Base-by-base conservation (phyloP, 1,284 basidiomycete species). In the Sphagnurus paluster region DNA sequence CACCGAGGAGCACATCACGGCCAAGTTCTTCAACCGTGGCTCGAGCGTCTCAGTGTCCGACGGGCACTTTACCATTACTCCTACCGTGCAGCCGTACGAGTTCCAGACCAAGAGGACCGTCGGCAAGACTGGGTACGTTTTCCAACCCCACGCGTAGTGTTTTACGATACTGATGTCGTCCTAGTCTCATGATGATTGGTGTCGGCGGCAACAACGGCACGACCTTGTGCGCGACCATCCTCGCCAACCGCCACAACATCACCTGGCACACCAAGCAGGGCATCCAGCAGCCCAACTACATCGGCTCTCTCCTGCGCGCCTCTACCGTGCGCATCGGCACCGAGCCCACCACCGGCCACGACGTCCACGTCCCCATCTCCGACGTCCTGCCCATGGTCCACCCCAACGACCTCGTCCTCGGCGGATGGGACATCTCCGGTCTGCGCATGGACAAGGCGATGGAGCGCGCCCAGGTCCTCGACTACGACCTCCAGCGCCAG, bases 381-480 rank as follows among this genome's bases (percentile, higher is more conserved):
- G 94, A 97, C 62, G 84, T 98, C 56, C 80, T 98, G 39, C 96
- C 96, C 49, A 98, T 97, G 92, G 94, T 98, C 46, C 95, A 98
- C 75, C 96, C 96, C 55, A 96, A 98, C 68, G 97, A 99, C 71
- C 86, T 99, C 62, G 93, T 98, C 55, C 80, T 98, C 57, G 92
- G 94, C 48, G 97, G 96, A 25, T 99, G 96, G 97, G 96, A 99
- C 65, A 98, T 99, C 63, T 97, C 93, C 39, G 80, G 84, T 44
- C 46, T 86, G 35, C 70, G 84, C 43, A 79, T 99, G 73, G 94
- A 98, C 70, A 79, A 88, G 69, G 93, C 97, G 23, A 98, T 98
- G 93, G 74, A 80, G 53, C 92, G 96, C 55, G 90, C 94, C 46
- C 79, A 94, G 69, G 96, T 99, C 45, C 84, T 99, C 54, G 92